A percentile compares a stretch with the other conserved stretches of the same genome.
Conservation (phyloP, 75 land plant species). For the Cryptomeria japonica region DNA sequence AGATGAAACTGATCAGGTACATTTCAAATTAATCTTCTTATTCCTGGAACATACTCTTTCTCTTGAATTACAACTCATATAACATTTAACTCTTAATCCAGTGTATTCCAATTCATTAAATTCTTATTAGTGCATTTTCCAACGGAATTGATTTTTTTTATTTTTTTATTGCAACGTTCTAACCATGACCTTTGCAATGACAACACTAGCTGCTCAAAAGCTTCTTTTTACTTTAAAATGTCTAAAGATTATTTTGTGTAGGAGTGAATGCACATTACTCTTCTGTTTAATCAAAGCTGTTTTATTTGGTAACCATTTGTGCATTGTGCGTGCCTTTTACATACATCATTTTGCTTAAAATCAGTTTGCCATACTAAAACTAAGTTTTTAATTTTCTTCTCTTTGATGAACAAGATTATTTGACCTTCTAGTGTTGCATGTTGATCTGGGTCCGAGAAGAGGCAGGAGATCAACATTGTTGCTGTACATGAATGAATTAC, state of each 20-base stretch:
- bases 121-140: background rate
- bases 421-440: background rate
- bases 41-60: background rate
- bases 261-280: background rate
- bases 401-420: background rate
- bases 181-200: background rate
- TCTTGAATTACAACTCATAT: background rate
- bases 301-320: background rate
- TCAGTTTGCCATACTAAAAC: background rate
- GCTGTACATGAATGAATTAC: background rate
- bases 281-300: background rate
- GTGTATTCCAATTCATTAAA: background rate
- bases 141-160: background rate
- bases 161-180: background rate
- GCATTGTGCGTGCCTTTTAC: background rate
- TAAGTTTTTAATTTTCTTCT: background rate
- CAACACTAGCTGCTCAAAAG: background rate
- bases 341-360: background rate
- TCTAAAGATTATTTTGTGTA: background rate
- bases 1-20: constrained; percentile 91
- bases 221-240: background rate
- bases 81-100: background rate
- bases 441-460: background rate
- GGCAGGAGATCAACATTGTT: background rate
- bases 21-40: background rate